Evolutionary conservation across 257 asterid species (phyloP).

Genomic region (Henckelia pumila): DNA sequence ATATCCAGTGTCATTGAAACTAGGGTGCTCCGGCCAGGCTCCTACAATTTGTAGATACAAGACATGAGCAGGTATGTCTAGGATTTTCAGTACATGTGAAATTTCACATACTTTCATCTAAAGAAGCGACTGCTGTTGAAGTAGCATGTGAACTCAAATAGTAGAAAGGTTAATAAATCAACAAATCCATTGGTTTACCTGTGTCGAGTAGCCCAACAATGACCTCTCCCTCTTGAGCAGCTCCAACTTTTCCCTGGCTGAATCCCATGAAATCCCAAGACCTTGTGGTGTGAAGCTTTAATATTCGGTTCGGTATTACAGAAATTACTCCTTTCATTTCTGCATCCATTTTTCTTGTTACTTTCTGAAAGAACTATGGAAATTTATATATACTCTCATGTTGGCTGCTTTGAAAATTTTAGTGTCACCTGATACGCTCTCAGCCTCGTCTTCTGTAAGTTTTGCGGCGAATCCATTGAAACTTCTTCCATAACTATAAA

Average conservation of each 20-base stretch:
- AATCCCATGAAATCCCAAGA: conserved; percentile 56
- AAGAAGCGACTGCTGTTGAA: no score
- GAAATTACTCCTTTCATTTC: conserved; percentile 54
- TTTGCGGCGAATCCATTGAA: conserved; percentile 53
- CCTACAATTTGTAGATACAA: conserved; percentile 13
- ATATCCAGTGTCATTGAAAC: conserved; percentile 37
- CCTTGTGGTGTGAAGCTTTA: conserved; percentile 45
- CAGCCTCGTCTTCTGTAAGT: conserved; percentile 34
- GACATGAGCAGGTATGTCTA: not conserved
- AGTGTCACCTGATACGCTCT: conserved; percentile 22
- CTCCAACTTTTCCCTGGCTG: conserved; percentile 24
- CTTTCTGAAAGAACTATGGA: not conserved
- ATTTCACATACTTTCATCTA: no score
- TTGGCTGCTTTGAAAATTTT: not conserved
- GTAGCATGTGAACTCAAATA: no score
- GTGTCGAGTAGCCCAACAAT: conserved; percentile 47
- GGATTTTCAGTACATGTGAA: not conserved
- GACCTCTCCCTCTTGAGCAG: conserved; percentile 33
- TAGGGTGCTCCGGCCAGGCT: conserved; percentile 46
- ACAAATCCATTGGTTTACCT: conserved; percentile 18
- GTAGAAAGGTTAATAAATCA: no score
- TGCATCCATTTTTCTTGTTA: conserved; percentile 2
- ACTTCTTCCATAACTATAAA: conserved; percentile 36
- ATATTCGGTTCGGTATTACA: conserved; percentile 34
- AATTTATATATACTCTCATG: not conserved